Base-by-base conservation (phyloP, 2,329 filamentous ascomycete species). In the Leptographium radiaticola region DNA sequence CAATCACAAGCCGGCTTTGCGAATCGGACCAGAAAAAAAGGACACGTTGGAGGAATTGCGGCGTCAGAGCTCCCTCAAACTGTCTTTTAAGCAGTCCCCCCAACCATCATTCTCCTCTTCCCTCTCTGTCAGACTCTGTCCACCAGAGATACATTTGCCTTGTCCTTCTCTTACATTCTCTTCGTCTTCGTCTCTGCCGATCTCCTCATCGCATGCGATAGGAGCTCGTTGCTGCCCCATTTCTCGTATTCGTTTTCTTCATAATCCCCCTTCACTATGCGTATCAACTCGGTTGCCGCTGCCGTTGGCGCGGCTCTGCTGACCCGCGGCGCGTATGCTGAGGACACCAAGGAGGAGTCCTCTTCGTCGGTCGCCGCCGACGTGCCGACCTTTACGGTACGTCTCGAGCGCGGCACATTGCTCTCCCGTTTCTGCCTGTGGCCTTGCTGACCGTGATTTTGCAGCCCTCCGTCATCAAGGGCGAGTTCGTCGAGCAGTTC, bases 401-500 rank as follows among this genome's bases (percentile, higher is more conserved):
- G 89, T 77, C 16, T 25, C 16, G 7, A 5, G 9, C 9, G 2
- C 31, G 30, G 25, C 31, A 6, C n/a, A 3, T 51, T 6, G 9
- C 12, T 5, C 11, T 18, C 15, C 15, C 25, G 4, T n/a, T n/a
- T 34, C 20, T 25, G 11, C 30, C 48, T 16, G 4, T 45, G 15
- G 16, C 18, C 4, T 33, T 43, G 25, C 49, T 43, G n/a, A 50
- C 38, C 25, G 16, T 4, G 12, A 11, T 43, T 25, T 16, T 30
- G 5, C 66, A 98, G 91, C 90, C 93, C 56, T 88, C 89, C 61
- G 79, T 75, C 59, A 70, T 97, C 65, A 93, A 96, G 75, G 93
- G 85, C 62, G 88, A 89, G 57, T 98, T 98, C 81, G 75, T 97
- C 60, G 93, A 98, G 77, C 93, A 98, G 73, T 98, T 98, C 77